Base-by-base conservation (phyloP, 148 eudicot genomes). In the Rhododendron vialii region DNA sequence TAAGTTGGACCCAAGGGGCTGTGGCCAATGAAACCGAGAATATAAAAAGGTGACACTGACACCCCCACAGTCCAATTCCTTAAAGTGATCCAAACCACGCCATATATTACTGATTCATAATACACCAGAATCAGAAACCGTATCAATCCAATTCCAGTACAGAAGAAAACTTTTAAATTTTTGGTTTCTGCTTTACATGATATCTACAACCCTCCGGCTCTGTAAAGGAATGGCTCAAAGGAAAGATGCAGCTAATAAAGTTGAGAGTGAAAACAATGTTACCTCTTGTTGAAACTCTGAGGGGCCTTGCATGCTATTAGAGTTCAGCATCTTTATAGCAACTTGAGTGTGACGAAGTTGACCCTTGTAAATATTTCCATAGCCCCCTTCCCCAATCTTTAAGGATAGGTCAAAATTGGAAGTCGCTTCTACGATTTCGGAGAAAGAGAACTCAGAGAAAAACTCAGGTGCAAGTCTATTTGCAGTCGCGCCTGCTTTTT, bases 361-460 rank as follows among this genome's bases (percentile, higher is more conserved):
- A 48, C 95, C 95, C 90, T 82, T 90, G 80, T 92, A 97, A 75
- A 94, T 92, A 88, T 83, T 91, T 36, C 95, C 98, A 86, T 92
- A 93, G 73, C 96, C 95, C 59, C 98, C 98, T 92, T 95, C 96
- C 65, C 96, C 96, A 47, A 95, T 93, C 92, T 92, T 94, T 89
- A 91, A 88, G 45, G 91, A 91, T 55, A 85, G 89, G 85, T 92
- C 90, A 81, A 95, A 95, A 79, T 81, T 43, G 59, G 78, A 84
- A 33, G 99, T 97, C 22, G 96, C 98, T 86, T 91, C 92, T 89
- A 90, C 89, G 83, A 97, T 91, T 83, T 97, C 99, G 2, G 87
- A 89, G 88, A 91, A 90, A 81, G 93, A 92, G 84, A 94, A 91
- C 65, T 90, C 94, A 4, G 92, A 86, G 86, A 28, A 94, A 91